phyloP scores from a whole-genome alignment of 352 stramenopile species.

The Pythium diclinum region DNA sequence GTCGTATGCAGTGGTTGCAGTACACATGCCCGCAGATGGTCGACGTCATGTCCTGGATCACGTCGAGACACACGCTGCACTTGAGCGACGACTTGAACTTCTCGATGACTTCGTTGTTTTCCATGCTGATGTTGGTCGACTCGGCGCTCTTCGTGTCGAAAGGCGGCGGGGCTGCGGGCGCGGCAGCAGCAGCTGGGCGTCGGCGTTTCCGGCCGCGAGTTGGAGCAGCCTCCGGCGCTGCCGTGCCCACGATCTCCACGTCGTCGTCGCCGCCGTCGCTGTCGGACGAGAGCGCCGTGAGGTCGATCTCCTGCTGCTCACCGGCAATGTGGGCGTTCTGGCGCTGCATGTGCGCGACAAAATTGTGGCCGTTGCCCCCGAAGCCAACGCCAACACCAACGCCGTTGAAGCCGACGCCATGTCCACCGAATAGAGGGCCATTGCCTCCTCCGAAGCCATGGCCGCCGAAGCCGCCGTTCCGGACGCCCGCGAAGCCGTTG shows the following conservation, averaged over 20 bases:
- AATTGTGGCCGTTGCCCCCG: not conserved
- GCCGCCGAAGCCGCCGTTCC: not conserved
- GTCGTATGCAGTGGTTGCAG: constrained; percentile 66
- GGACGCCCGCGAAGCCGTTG: not conserved
- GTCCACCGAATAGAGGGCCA: too few species aligned
- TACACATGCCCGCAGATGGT: constrained; percentile 81
- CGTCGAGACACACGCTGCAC: constrained; percentile 82
- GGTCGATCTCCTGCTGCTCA: constrained; percentile 53
- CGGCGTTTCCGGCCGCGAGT: not conserved
- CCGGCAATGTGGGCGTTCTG: constrained; percentile 3
- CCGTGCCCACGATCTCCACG: constrained; percentile 53
- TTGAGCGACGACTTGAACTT: constrained; percentile 72
- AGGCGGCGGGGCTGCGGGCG: not conserved
- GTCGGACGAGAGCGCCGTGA: constrained; percentile 59
- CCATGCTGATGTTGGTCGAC: constrained; percentile 66
- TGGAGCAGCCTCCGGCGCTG: not conserved
- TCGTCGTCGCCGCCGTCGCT: constrained; percentile 49
- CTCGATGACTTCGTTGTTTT: constrained; percentile 77
- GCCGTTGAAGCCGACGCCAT: too few species aligned
- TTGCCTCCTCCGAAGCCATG: not conserved
- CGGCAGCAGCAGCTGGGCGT: constrained; percentile 17
- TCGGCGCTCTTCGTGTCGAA: constrained; percentile 49
- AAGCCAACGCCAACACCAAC: too few species aligned
- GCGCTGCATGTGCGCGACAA: not conserved
- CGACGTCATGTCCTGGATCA: constrained; percentile 77